Evolutionary conservation across 768 basidiomycete species (phyloP).

Genomic region (Pleurotus sapidus): DNA sequence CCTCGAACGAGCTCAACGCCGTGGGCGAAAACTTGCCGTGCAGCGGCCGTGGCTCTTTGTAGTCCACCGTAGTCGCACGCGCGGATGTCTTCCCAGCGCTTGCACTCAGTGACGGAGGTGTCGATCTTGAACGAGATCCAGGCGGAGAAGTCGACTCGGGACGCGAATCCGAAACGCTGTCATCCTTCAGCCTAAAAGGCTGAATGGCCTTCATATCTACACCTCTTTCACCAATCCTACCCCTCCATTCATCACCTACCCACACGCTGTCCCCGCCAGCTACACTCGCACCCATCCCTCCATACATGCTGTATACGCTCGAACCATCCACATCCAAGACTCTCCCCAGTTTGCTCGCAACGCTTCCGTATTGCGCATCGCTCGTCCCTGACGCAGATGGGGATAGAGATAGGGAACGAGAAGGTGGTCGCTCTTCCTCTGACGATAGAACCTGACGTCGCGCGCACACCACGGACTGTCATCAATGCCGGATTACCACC

Average conservation of each 20-base stretch:
- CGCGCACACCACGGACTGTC: conserved; percentile 1
- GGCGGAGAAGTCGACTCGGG: conserved; percentile 1
- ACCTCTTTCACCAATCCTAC: background rate
- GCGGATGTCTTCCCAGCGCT: background rate
- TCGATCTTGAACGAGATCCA: conserved; percentile 9
- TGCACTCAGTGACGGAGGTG: background rate
- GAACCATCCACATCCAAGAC: conserved; percentile 4
- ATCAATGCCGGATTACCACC: background rate
- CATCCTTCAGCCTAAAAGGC: background rate
- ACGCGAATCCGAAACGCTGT: conserved; percentile 2
- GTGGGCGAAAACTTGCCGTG: conserved; percentile 55
- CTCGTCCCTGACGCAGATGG: conserved; percentile 6
- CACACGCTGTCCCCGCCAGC: background rate
- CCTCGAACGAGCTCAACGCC: conserved; percentile 57
- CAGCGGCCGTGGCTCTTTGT: conserved; percentile 59
- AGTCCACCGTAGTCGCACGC: conserved; percentile 41
- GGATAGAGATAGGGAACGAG: conserved; percentile 23
- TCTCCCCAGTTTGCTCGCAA: conserved; percentile 20
- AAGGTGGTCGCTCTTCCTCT: conserved; percentile 25
- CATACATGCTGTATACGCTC: background rate
- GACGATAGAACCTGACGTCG: conserved; percentile 14
- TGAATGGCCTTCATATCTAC: background rate
- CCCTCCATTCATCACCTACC: background rate
- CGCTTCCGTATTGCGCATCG: conserved; percentile 18
- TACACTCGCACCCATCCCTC: background rate